Evolutionary conservation across 306 rosid species (phyloP), one percentile per base, ranked within the genome.

Genomic region (Cercis canadensis): DNA sequence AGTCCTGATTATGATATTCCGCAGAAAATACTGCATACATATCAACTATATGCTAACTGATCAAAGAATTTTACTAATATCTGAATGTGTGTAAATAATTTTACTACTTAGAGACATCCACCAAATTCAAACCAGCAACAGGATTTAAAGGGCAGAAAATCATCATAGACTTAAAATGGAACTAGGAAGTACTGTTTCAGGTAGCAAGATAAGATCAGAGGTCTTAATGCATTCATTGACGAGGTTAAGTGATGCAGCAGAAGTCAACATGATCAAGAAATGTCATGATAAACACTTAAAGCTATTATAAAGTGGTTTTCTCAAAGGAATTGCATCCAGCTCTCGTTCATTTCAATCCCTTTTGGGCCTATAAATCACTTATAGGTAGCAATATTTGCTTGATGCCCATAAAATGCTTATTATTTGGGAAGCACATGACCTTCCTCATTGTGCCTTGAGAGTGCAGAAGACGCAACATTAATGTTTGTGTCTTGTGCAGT

Each of bases 1-100:
- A 65, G 13, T 53, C n/a, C n/a, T 55, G 65, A 11, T 65, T 53
- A 36, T 39, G 33, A 36, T 4, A 75, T 74, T 65, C 19, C 57
- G 45, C 49, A 16, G 31, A 24, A 24, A 5, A 4, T 71, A 34
- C 21, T 8, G 31, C 18, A 13, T 43, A 46, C 13, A 46, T 19
- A 36, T 19, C 53, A 55, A 57, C 11, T 29, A 47, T 10, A 46
- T n/a, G 19, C 13, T 21, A 6, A 24, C 15, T 16, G 29, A 67
- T 3, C 49, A 62, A 54, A 58, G 67, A 75, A 15, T 33, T 65
- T 47, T 32, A 55, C 13, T 45, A 64, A n/a, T 29, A 41, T 46
- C 69, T 14, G 19, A 17, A 43, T 12, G 21, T 10, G 3, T 62
- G 52, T 18, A 19, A 41, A 8, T 7, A 62, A 3, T 24, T 47